These are phyloP conservation scores for Hansenula sp. DNA, from an alignment of 1,139 yeast genomes.

Conservation along the genomic window DNA sequence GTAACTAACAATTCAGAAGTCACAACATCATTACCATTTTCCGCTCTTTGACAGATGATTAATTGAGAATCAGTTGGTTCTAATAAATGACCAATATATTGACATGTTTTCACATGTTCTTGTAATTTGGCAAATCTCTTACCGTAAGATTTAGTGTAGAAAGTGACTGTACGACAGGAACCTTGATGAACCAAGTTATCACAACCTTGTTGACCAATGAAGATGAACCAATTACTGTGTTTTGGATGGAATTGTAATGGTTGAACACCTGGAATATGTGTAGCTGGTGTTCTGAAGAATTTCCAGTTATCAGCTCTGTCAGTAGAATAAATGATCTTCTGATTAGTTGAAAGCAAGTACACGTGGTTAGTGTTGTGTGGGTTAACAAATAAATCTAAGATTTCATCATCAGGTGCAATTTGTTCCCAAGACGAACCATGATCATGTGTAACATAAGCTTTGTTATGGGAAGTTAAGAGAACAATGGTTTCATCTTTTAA, in stretches of 20 bases:
- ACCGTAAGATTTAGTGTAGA: constrained; percentile 67
- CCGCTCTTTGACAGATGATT: constrained; percentile 55
- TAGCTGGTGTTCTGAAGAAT: constrained; percentile 48
- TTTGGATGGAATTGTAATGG: constrained; percentile 53
- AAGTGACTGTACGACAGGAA: constrained; percentile 41
- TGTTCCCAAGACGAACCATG: constrained; percentile 67
- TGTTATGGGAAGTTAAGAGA: constrained; percentile 37
- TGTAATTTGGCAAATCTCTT: constrained; percentile 48
- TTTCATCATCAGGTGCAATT: constrained; percentile 43
- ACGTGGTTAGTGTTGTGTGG: constrained; percentile 59
- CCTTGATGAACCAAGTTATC: constrained; percentile 52
- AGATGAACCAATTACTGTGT: constrained; percentile 57
- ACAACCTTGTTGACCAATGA: constrained; percentile 65
- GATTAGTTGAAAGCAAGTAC: constrained; percentile 51
- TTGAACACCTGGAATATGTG: constrained; percentile 35
- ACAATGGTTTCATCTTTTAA: constrained; percentile 44
- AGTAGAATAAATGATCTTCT: constrained; percentile 50
- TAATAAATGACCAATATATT: constrained; percentile 56
- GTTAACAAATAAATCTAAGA: constrained; percentile 57
- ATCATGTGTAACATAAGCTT: constrained; percentile 56
- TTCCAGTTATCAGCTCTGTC: constrained; percentile 68
- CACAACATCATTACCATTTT: constrained; percentile 29
- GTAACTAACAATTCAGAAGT: constrained; percentile 44
- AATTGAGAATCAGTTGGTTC: constrained; percentile 42
- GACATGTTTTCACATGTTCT: constrained; percentile 56